Evolutionary conservation across 345 rosid species (phyloP), one percentile per base, ranked within the genome.

Genomic region (Trapa bicornis): DNA sequence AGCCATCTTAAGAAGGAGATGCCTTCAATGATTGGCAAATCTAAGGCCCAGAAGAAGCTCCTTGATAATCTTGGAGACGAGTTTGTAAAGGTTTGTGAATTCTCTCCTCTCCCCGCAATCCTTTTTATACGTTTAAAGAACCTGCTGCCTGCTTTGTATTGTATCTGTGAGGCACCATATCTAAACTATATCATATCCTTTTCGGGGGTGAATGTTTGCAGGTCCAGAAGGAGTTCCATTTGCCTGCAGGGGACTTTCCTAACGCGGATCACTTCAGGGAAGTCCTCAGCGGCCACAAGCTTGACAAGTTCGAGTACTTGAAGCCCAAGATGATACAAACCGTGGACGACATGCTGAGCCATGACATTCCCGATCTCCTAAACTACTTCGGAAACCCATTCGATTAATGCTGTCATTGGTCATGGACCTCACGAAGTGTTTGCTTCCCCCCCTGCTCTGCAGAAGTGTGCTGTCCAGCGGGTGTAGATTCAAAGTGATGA

Each of bases 21-120:
- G 99, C 97, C 97, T 2, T 73, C 91, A 32, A 81, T 91, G 85
- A 85, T 94, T 71, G 97, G 99, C 60, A 94, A 91, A 79, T 89
- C 95, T 1, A 94, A 89, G 79, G 69, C 95, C 67, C 97, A 94
- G 74, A 96, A 87, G 70, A 78, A 72, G 70, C 89, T 94, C 35
- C 74, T 85, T 5, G 91, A 91, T 73, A 87, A 84, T 77, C 80
- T 94, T 73, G 95, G 67, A 73, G 87, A 79, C 5, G 91, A 82
- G 73, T 93, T 91, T 65, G 86, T 68, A 50, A 93, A 93, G 88
- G 98, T 93, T 22, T 70, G 48, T 57, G 45, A 8, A 48, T 68
- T 35, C 53, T 37, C 41, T 64, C n/a, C n/a, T 50, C 61, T 11
- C 29, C 29, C 29, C 29, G 13, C 11, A 22, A 37, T 47, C 12